Evolutionary conservation across 352 stramenopile genomes (phyloP).

Genomic region (Plasmopara muralis): DNA sequence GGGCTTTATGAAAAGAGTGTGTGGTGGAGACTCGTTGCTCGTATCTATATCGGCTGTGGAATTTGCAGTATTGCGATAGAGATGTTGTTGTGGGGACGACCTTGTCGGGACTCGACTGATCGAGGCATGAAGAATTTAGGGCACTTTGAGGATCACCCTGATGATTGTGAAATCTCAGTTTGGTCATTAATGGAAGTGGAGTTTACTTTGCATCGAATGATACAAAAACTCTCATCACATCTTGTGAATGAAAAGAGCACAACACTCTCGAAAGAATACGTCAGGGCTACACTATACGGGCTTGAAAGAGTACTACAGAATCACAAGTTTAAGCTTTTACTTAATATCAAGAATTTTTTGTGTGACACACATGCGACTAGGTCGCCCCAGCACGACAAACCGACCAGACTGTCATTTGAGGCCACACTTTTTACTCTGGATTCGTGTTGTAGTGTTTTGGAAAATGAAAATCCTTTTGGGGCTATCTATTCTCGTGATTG

Average conservation of each 20-base stretch:
- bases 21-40: slow-evolving; percentile 40
- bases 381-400: background rate
- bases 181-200: slow-evolving; percentile 53
- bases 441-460: slow-evolving; percentile 20
- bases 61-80: slow-evolving; percentile 42
- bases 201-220: slow-evolving; percentile 44
- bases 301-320: slow-evolving; percentile 34
- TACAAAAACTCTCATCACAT: slow-evolving; percentile 29
- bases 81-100: slow-evolving; percentile 16
- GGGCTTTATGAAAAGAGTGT: slow-evolving; percentile 13
- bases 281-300: slow-evolving; percentile 24
- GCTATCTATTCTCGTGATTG: slow-evolving; percentile 6
- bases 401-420: slow-evolving; percentile 32
- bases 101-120: background rate
- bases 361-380: slow-evolving; percentile 1
- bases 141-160: slow-evolving; percentile 1
- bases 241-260: slow-evolving; percentile 23
- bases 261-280: slow-evolving; percentile 33
- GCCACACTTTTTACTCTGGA: slow-evolving; percentile 33
- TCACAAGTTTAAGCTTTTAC: slow-evolving; percentile 17
- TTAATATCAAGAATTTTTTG: slow-evolving; percentile 12
- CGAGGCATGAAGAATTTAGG: background rate
- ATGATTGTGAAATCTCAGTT: slow-evolving; percentile 20
- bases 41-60: slow-evolving; percentile 42
- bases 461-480: slow-evolving; percentile 13